These are phyloP conservation scores for Phytopythium ostracodes DNA, from an alignment of 352 stramenopile genomes.

Conservation along the genomic window DNA sequence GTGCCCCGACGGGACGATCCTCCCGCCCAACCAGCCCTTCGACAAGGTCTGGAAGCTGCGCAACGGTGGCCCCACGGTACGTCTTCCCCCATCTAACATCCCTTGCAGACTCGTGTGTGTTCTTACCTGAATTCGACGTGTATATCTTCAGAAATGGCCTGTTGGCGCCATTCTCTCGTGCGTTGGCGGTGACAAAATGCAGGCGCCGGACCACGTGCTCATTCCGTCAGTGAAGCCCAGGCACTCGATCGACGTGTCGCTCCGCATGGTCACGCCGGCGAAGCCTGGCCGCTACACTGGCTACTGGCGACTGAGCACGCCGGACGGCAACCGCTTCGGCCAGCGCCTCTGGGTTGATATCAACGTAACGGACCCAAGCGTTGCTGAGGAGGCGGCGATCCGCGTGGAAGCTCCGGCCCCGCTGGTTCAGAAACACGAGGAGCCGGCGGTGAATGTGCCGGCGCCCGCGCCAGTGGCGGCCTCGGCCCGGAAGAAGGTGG, in stretches of 20 bases:
- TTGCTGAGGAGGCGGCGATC: conserved; percentile 23
- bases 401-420: conserved; percentile 29
- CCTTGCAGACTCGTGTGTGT: not conserved
- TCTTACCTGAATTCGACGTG: not conserved
- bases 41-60: conserved; percentile 87
- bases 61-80: conserved; percentile 62
- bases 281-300: conserved; percentile 78
- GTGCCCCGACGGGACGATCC: conserved; percentile 76
- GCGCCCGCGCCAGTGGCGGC: conserved; percentile 22
- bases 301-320: conserved; percentile 85
- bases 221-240: conserved; percentile 65
- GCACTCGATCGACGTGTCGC: conserved; percentile 68
- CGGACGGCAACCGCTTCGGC: conserved; percentile 79
- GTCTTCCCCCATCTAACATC: not conserved
- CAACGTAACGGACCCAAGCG: conserved; percentile 49
- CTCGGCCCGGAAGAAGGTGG: conserved; percentile 23
- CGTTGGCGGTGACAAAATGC: conserved; percentile 73
- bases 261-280: conserved; percentile 62
- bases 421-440: conserved; percentile 17
- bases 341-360: conserved; percentile 89
- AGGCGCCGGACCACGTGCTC: conserved; percentile 61
- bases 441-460: conserved; percentile 19
- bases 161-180: conserved; percentile 61
- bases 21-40: conserved; percentile 62
- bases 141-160: conserved; percentile 50